Percentiles rank a stretch among this genome's conserved stretches.
Conservation (phyloP, 169 alveolate species). For the Plasmodium coatneyi region DNA sequence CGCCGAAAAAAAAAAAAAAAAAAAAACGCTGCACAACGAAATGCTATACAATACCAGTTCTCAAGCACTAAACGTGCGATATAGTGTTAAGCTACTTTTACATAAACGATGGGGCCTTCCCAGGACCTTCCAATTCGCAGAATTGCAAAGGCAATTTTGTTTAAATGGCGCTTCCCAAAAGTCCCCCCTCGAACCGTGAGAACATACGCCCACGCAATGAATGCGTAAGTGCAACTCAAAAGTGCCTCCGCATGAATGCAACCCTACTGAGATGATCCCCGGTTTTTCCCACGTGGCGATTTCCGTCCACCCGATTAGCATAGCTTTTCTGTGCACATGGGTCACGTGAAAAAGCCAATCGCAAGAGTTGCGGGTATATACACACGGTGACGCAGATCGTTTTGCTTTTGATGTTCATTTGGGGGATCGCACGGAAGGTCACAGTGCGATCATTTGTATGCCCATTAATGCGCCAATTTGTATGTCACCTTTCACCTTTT, state of each 20-base stretch:
- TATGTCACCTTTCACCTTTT: not conserved
- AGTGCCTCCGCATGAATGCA: not conserved
- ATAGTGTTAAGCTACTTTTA: not conserved
- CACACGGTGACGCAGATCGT: not conserved
- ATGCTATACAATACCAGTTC: not conserved
- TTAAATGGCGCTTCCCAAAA: not conserved
- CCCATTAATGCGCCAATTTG: not conserved
- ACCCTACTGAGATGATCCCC: not conserved
- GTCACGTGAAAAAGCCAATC: not conserved
- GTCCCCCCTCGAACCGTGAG: not conserved
- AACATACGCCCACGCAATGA: not conserved
- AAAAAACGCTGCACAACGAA: not conserved
- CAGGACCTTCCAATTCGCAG: not conserved
- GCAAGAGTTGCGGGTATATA: slow-evolving; percentile 11
- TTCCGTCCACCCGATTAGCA: not conserved
- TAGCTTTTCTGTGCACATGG: not conserved
- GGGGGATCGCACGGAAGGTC: not conserved
- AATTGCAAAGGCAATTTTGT: not conserved
- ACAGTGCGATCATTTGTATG: not conserved
- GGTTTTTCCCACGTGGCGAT: not conserved
- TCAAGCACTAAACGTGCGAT: not conserved
- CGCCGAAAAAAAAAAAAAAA: slow-evolving; percentile 2
- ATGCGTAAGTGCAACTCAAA: not conserved
- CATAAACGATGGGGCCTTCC: not conserved
- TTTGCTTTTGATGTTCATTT: not conserved